These are phyloP conservation scores for Oryza officinalis DNA, from an alignment of 176 grass and related monocot species.

Conservation along the genomic window DNA sequence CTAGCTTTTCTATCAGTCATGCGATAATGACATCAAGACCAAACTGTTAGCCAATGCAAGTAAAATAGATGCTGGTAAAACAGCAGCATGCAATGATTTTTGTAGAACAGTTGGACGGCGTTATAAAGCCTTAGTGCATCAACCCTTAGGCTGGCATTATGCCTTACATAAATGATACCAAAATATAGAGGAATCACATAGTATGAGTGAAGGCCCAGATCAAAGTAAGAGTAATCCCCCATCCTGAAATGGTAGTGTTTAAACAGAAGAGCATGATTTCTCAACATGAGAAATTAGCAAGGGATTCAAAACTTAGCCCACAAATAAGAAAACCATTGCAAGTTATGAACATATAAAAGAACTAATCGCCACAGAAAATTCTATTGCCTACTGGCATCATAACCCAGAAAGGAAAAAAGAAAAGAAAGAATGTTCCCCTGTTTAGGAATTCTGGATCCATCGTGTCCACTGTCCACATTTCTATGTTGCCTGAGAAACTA, in stretches of 20 bases:
- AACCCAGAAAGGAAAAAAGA: neutral
- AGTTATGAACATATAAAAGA: neutral
- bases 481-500: neutral
- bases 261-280: neutral
- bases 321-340: neutral
- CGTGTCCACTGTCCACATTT: no score
- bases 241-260: neutral
- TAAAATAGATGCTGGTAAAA: neutral
- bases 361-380: neutral
- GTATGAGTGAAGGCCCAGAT: neutral
- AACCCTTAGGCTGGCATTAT: neutral
- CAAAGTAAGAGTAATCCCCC: neutral
- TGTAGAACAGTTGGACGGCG: neutral
- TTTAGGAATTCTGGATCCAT: neutral
- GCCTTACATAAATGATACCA: neutral
- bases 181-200: neutral
- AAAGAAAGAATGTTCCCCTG: neutral
- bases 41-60: neutral
- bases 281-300: neutral
- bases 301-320: neutral
- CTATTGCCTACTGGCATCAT: neutral
- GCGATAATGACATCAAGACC: neutral
- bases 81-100: neutral
- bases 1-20: neutral
- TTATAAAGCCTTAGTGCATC: neutral